phyloP scores from a whole-genome alignment of 2,329 filamentous ascomycete species.

The Fonsecaea pedrosoi region DNA sequence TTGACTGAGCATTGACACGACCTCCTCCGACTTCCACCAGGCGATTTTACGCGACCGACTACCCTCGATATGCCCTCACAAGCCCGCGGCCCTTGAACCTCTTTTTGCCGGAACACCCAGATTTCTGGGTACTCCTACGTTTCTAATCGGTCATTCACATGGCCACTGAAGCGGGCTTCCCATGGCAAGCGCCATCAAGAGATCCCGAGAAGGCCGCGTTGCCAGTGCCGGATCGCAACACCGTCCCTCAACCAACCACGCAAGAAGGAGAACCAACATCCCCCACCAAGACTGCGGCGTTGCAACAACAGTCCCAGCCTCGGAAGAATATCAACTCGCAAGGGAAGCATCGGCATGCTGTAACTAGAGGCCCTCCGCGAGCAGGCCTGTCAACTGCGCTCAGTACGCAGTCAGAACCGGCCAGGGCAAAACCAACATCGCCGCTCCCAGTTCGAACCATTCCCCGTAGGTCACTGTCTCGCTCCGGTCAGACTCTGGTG shows the following conservation, averaged over 20 bases:
- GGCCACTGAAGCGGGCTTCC: conserved; percentile 33
- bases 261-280: not conserved
- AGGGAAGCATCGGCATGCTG: conserved; percentile 25
- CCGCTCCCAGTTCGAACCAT: conserved; percentile 35
- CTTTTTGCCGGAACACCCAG: not conserved
- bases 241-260: not conserved
- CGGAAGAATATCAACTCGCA: conserved; percentile 18
- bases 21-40: not conserved
- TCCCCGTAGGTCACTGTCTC: conserved; percentile 25
- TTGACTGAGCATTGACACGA: not conserved
- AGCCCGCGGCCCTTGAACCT: conserved; percentile 13
- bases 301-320: conserved; percentile 15
- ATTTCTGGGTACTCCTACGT: not conserved
- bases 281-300: conserved; percentile 8
- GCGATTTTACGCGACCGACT: not conserved
- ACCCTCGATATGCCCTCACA: conserved; percentile 22
- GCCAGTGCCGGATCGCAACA: conserved; percentile 3
- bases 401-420: conserved; percentile 8
- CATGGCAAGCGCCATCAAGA: conserved; percentile 34
- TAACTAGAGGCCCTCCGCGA: conserved; percentile 21
- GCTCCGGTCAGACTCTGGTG: not conserved
- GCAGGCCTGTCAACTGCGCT: conserved; percentile 7
- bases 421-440: conserved; percentile 17
- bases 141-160: conserved; percentile 18
- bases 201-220: conserved; percentile 32